Evolutionary conservation across 1,284 basidiomycete species (phyloP).

Genomic region (Ustanciosporium gigantosporum): DNA sequence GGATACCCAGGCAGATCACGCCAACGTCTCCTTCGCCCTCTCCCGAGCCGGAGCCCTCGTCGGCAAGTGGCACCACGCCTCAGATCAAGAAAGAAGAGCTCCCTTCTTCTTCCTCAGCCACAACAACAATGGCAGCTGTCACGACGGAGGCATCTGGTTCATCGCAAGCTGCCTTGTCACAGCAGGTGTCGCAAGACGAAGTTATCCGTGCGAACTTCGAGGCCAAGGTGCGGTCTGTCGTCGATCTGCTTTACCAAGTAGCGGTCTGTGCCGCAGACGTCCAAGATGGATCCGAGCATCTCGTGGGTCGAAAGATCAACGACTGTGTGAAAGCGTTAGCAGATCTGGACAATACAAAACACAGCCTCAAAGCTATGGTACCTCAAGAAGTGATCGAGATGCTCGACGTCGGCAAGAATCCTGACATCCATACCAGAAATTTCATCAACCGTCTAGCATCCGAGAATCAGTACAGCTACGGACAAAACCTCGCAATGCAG

Average conservation of each 20-base stretch:
- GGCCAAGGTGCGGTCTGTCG: slow-evolving; percentile 39
- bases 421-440: slow-evolving; percentile 55
- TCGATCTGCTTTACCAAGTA: slow-evolving; percentile 55
- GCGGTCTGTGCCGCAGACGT: slow-evolving; percentile 54
- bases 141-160: neutral
- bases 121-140: neutral
- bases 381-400: slow-evolving; percentile 54
- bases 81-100: neutral
- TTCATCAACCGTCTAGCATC: slow-evolving; percentile 51
- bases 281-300: slow-evolving; percentile 41
- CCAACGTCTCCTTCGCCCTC: slow-evolving; percentile 39
- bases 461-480: slow-evolving; percentile 59
- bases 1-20: slow-evolving; percentile 25
- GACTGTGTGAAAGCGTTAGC: slow-evolving; percentile 45
- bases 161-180: neutral
- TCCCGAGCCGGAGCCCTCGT: slow-evolving; percentile 16
- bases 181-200: neutral
- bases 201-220: slow-evolving; percentile 43
- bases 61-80: neutral
- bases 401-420: slow-evolving; percentile 57
- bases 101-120: too few species aligned
- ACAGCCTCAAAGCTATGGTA: slow-evolving; percentile 41
- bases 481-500: slow-evolving; percentile 38
- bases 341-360: slow-evolving; percentile 42
- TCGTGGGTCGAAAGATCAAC: slow-evolving; percentile 51